phyloP scores from a whole-genome alignment of 164 flowering plant species.

The Liquidambar formosana region DNA sequence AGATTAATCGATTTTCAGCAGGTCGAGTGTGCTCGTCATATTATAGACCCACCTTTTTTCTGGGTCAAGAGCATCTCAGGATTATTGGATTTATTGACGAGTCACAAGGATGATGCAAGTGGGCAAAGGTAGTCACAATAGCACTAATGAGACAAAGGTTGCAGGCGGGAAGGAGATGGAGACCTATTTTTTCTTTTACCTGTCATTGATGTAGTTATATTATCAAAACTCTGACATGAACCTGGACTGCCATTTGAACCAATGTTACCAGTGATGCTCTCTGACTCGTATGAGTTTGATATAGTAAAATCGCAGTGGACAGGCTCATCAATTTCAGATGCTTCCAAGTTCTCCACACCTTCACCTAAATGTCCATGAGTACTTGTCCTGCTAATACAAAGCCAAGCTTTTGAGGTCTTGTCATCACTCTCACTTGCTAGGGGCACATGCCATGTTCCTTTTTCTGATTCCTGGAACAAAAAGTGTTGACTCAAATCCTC shows the following conservation, averaged over 20 bases:
- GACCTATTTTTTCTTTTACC: slow-evolving; percentile 50
- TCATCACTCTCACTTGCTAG: slow-evolving; percentile 32
- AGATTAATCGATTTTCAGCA: neutral
- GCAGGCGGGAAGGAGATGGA: slow-evolving; percentile 15
- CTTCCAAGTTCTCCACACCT: slow-evolving; percentile 3
- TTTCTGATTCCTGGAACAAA: slow-evolving; percentile 67
- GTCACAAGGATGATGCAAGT: no score
- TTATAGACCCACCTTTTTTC: neutral
- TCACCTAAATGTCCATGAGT: slow-evolving; percentile 12
- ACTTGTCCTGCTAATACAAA: slow-evolving; percentile 54
- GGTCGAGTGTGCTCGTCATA: neutral
- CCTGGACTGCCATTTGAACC: neutral
- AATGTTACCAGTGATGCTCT: neutral
- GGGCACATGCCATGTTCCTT: slow-evolving; percentile 87
- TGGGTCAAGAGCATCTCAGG: neutral
- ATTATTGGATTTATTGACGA: no score
- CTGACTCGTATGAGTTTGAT: neutral
- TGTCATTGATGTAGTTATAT: slow-evolving; percentile 4
- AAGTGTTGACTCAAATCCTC: neutral
- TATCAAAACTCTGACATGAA: slow-evolving; percentile 1
- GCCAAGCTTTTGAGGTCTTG: slow-evolving; percentile 57
- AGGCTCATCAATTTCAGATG: slow-evolving; percentile 6
- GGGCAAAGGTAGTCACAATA: no score
- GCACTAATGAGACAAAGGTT: no score
- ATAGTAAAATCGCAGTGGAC: neutral